Conservation (phyloP, 306 rosid genomes). For the Vicia villosa region DNA sequence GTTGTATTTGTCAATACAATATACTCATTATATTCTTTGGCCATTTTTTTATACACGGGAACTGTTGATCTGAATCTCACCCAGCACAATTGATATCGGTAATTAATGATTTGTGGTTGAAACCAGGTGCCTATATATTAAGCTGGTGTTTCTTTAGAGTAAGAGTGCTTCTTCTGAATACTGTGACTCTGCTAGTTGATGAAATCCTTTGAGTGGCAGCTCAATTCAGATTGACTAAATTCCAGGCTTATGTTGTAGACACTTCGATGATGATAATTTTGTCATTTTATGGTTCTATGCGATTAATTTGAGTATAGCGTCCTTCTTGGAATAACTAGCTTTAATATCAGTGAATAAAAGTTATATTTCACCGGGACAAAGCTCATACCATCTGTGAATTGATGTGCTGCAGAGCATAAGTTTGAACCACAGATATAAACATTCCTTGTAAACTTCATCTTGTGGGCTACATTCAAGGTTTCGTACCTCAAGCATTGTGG, state of each 20-base stretch:
- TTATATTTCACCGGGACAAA: constrained; percentile 32
- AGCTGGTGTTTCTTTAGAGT: constrained; percentile 20
- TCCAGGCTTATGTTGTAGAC: constrained; percentile 21
- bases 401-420: constrained; percentile 29
- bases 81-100: background rate
- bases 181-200: constrained; percentile 14
- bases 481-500: constrained; percentile 32
- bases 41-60: constrained; percentile 10
- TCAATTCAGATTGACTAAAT: constrained; percentile 23
- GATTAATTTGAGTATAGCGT: constrained; percentile 13
- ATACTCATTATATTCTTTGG: constrained; percentile 4
- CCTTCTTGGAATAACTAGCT: constrained; percentile 11
- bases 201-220: constrained; percentile 28
- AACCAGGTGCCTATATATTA: constrained; percentile 18
- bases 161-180: constrained; percentile 18
- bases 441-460: constrained; percentile 29
- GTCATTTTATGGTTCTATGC: constrained; percentile 25
- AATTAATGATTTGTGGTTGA: constrained; percentile 30
- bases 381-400: constrained; percentile 26
- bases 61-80: constrained; percentile 25
- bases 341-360: constrained; percentile 6
- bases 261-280: constrained; percentile 1
- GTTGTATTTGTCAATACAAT: constrained; percentile 26
- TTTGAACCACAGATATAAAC: constrained; percentile 27
- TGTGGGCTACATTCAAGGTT: constrained; percentile 20